These are phyloP conservation scores for Starmerella bombicola DNA, from an alignment of 805 yeast genomes.

Conservation along the genomic window DNA sequence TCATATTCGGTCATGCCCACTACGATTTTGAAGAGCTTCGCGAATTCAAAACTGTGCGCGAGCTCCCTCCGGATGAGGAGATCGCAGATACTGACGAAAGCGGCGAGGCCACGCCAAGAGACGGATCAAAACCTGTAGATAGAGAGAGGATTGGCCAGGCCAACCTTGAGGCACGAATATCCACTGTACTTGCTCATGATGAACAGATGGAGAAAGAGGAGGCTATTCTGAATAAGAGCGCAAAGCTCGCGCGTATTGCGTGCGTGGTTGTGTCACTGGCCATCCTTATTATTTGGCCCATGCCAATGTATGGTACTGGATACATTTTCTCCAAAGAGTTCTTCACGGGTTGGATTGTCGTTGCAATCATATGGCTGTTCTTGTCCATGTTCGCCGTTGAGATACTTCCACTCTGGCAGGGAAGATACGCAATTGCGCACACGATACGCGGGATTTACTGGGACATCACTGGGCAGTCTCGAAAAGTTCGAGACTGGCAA, in stretches of 20 bases:
- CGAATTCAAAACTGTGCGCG: slow-evolving; percentile 41
- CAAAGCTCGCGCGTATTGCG: slow-evolving; percentile 47
- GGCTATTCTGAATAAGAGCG: slow-evolving; percentile 40
- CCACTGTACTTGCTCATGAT: slow-evolving; percentile 10
- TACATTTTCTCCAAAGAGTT: slow-evolving; percentile 63
- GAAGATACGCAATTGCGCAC: slow-evolving; percentile 50
- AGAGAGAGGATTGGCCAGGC: not conserved
- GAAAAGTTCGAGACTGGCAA: slow-evolving; percentile 68
- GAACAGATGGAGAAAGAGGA: slow-evolving; percentile 34
- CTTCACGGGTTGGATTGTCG: slow-evolving; percentile 82
- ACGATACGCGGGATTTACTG: slow-evolving; percentile 69
- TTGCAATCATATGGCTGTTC: slow-evolving; percentile 71
- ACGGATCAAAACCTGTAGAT: not conserved
- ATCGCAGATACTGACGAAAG: slow-evolving; percentile 1
- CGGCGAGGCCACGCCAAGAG: not conserved
- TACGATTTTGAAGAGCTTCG: slow-evolving; percentile 61
- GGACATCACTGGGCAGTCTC: slow-evolving; percentile 66
- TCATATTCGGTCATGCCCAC: slow-evolving; percentile 52
- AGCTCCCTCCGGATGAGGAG: slow-evolving; percentile 17
- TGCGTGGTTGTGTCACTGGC: slow-evolving; percentile 51
- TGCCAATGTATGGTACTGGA: slow-evolving; percentile 80
- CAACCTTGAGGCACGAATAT: slow-evolving; percentile 6
- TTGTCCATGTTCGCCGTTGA: slow-evolving; percentile 39
- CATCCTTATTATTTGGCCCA: slow-evolving; percentile 70
- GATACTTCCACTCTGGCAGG: slow-evolving; percentile 61